Evolutionary conservation across 495 filamentous ascomycete species (phyloP).

Genomic region (Aspergillus sclerotiicarbonarius): DNA sequence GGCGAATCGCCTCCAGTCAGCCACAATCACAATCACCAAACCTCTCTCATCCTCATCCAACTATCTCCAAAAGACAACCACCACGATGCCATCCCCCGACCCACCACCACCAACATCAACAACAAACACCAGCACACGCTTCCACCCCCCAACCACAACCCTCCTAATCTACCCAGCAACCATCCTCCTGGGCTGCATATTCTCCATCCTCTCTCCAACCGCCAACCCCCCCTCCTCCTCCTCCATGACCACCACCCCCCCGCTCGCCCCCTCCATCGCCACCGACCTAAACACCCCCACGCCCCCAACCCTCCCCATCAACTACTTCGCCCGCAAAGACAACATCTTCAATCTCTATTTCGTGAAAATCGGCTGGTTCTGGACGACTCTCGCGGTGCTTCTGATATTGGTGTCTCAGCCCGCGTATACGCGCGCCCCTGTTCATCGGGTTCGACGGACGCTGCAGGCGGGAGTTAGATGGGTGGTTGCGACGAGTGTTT

Average conservation of each 20-base stretch:
- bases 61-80: neutral
- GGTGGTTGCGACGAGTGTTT: constrained; percentile 66
- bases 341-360: constrained; percentile 91
- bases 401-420: constrained; percentile 61
- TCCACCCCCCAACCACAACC: constrained; percentile 24
- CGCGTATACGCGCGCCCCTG: constrained; percentile 27
- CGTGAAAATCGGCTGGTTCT: constrained; percentile 93
- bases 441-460: neutral
- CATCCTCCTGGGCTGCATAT: constrained; percentile 75
- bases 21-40: no score
- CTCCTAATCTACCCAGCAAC: constrained; percentile 72
- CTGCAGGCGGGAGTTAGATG: constrained; percentile 62
- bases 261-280: constrained; percentile 56
- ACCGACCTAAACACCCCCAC: constrained; percentile 30
- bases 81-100: constrained; percentile 10
- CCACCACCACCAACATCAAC: constrained; percentile 5
- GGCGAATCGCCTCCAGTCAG: no score
- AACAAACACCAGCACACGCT: neutral
- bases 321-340: constrained; percentile 88
- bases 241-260: constrained; percentile 46
- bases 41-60: no score
- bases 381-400: constrained; percentile 71
- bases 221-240: constrained; percentile 45
- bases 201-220: constrained; percentile 71
- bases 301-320: constrained; percentile 39